Conservation (phyloP, 805 yeast genomes). For the Candida broadrunensis region DNA sequence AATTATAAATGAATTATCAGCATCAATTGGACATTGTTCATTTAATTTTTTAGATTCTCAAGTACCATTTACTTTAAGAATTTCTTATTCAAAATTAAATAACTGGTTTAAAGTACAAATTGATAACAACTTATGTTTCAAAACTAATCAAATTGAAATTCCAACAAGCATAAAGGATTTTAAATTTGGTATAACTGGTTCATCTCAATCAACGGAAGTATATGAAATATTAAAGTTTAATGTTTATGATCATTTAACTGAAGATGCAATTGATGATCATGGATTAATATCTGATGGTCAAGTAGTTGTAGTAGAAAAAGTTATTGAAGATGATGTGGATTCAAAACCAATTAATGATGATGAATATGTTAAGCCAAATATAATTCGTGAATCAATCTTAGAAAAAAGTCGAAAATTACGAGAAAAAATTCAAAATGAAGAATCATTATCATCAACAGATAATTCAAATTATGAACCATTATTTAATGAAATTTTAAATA, state of each 20-base stretch:
- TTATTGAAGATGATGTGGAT: slow-evolving; percentile 21
- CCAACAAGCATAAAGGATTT: slow-evolving; percentile 34
- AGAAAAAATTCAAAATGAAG: slow-evolving; percentile 9
- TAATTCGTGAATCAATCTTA: slow-evolving; percentile 34
- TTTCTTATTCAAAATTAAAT: slow-evolving; percentile 50
- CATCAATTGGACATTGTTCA: slow-evolving; percentile 54
- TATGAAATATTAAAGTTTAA: slow-evolving; percentile 64
- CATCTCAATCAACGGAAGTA: slow-evolving; percentile 42
- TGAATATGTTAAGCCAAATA: slow-evolving; percentile 1
- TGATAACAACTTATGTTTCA: slow-evolving; percentile 69
- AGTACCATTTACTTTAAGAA: slow-evolving; percentile 67
- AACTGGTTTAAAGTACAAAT: slow-evolving; percentile 61
- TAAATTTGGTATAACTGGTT: slow-evolving; percentile 55
- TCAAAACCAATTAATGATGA: slow-evolving; percentile 2
- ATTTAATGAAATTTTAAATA: not conserved
- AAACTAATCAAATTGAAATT: slow-evolving; percentile 53
- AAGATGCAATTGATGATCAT: slow-evolving; percentile 58
- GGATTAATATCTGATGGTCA: slow-evolving; percentile 44
- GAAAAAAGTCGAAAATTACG: slow-evolving; percentile 26
- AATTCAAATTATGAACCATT: not conserved
- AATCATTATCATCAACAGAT: not conserved
- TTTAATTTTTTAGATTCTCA: slow-evolving; percentile 62
- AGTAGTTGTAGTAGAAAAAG: slow-evolving; percentile 34
- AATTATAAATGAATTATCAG: slow-evolving; percentile 22
- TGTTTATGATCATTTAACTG: slow-evolving; percentile 50